Conservation (phyloP, 1,139 yeast species). For the Entelexis sorbosivorans region DNA sequence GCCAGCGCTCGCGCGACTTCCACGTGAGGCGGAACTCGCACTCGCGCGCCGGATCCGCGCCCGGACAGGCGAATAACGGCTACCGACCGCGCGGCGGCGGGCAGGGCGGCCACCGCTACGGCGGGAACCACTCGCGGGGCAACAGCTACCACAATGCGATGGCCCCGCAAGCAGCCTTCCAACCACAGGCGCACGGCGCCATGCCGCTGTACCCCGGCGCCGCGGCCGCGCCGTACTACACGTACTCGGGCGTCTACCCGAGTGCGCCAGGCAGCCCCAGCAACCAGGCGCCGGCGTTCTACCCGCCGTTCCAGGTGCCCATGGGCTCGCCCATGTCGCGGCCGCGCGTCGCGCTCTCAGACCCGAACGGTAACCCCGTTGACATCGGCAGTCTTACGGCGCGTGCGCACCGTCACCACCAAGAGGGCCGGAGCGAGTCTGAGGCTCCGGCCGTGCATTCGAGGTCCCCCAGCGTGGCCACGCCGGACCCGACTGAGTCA, state of each 20-base stretch:
- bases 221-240: not conserved
- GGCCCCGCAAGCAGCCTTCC: not conserved
- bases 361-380: slow-evolving; percentile 16
- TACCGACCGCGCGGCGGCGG: not conserved
- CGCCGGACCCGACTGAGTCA: slow-evolving; percentile 3
- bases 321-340: not conserved
- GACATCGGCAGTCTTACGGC: slow-evolving; percentile 18
- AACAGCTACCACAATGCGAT: not conserved
- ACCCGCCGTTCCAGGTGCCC: slow-evolving; percentile 1
- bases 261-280: not conserved
- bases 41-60: not conserved
- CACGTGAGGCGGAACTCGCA: slow-evolving; percentile 1
- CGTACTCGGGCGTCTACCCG: not conserved
- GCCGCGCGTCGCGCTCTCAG: slow-evolving; percentile 2
- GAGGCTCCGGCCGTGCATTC: not conserved
- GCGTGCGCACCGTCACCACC: not conserved
- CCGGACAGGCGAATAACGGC: not conserved
- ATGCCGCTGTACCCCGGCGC: not conserved
- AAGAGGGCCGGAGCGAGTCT: not conserved
- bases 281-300: not conserved
- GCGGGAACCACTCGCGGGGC: slow-evolving; percentile 3
- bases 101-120: slow-evolving; percentile 1
- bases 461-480: not conserved
- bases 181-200: not conserved
- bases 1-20: not conserved